These are phyloP conservation scores for Corymbia citriodora DNA, from an alignment of 441 rosid genomes.

Conservation along the genomic window DNA sequence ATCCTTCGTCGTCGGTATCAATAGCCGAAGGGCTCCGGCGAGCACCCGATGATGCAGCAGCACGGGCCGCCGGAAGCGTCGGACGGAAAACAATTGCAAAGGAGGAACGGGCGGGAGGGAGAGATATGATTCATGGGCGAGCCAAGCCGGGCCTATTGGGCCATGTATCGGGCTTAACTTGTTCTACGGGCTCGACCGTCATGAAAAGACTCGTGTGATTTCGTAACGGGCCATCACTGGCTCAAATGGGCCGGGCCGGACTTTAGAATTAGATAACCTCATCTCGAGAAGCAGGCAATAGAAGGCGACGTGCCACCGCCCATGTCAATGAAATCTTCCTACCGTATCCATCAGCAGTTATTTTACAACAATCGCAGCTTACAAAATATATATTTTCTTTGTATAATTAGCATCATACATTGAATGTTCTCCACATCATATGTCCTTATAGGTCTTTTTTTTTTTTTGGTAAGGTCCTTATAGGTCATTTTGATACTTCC, in stretches of 20 bases:
- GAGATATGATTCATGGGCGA: background rate
- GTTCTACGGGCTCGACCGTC: no score
- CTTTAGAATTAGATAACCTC: background rate
- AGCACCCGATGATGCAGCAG: accelerated
- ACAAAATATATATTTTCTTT: background rate
- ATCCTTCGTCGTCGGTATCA: background rate
- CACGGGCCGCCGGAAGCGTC: no score
- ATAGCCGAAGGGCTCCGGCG: no score
- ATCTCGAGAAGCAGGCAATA: no score
- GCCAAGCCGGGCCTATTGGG: background rate
- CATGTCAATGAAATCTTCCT: background rate
- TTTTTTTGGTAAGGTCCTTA: no score
- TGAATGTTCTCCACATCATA: background rate
- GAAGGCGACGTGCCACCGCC: no score
- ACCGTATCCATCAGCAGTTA: background rate
- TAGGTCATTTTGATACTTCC: background rate
- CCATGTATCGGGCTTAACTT: background rate
- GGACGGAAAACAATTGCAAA: accelerated
- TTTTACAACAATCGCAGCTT: background rate
- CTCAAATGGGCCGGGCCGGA: background rate
- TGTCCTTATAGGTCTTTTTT: no score
- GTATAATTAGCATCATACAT: background rate
- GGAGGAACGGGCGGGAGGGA: background rate
- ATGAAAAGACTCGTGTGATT: background rate
- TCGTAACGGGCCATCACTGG: background rate